Base-by-base conservation (phyloP, 1,284 basidiomycete genomes). In the Trametes versicolor region DNA sequence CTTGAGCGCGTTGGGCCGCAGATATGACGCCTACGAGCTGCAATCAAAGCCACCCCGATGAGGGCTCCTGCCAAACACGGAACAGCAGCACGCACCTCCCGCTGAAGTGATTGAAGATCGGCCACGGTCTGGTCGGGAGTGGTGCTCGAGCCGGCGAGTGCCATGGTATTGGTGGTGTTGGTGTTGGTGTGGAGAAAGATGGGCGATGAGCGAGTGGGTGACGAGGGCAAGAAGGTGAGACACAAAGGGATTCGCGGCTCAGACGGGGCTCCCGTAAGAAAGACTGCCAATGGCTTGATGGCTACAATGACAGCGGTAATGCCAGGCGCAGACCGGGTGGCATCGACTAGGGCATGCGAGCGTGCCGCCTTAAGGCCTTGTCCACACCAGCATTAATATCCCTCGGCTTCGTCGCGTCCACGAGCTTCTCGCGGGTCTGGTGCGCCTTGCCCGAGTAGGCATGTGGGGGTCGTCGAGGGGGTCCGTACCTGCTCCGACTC, bases 21-120 rank as follows among this genome's bases (percentile, higher is more conserved):
- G 69, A 50, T 21, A 63, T 62, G 10, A 72, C 52, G 17, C 27
- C 51, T 3, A 45, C 61, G n/a, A 75, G 68, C 74, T 75, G 34
- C 29, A 32, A 50, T 60, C 32, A 37, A 48, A 29, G 51, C 56
- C 36, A 53, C 58, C 10, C 13, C 19, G 25, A 17, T 56, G 19
- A 47, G 27, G 19, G 7, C 39, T 21, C 8, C 27, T 34, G 10
- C 41, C 21, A 48, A 4, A 48, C 15, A 19, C 1, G 13, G 34
- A 37, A 34, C 1, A 9, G 5, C 56, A 23, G 50, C 9, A 32
- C 69, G n/a, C 56, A 72, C 72, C 67, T 73, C 66, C 12, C 47
- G 53, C 51, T 62, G 60, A 7, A 72, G 9, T 5, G 52, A 41
- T 25, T 65, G 57, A 6, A 72, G 34, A 25, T 66, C 65, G 0